Evolutionary conservation across 2,329 filamentous ascomycete species (phyloP).

Genomic region (Fusarium musae): DNA sequence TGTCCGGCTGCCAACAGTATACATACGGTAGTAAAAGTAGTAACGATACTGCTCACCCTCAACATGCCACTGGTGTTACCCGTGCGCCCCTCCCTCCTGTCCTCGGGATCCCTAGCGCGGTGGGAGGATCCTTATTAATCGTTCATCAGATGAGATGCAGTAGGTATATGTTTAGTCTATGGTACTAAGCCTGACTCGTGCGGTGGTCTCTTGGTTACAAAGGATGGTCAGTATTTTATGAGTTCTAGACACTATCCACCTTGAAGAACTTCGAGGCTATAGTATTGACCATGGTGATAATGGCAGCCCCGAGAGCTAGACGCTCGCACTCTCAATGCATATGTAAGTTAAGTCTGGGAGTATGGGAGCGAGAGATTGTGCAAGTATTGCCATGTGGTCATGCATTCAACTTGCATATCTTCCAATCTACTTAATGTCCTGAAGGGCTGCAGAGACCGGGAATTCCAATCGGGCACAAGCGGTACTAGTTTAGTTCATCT

Average conservation of each 20-base stretch:
- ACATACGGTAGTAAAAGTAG: background rate
- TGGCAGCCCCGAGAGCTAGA: background rate
- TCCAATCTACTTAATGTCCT: background rate
- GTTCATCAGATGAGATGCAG: background rate
- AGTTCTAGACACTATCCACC: background rate
- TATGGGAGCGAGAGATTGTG: background rate
- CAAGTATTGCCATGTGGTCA: background rate
- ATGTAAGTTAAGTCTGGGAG: background rate
- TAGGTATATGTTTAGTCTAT: background rate
- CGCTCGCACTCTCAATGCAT: background rate
- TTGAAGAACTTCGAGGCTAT: background rate
- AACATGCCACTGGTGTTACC: conserved; percentile 8
- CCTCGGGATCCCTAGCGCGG: conserved; percentile 1
- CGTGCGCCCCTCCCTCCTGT: conserved; percentile 5
- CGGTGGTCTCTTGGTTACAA: background rate
- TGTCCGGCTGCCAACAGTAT: background rate
- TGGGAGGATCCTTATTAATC: background rate
- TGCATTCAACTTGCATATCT: background rate
- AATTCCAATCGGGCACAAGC: background rate
- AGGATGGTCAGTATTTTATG: background rate
- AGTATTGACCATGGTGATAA: background rate
- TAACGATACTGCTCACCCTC: conserved; percentile 4
- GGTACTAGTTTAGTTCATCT: background rate
- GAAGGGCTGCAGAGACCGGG: background rate
- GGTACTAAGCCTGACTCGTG: background rate